Base-by-base conservation (phyloP, 371 early-diverging fungal genomes). In the Mucor saturninus region DNA sequence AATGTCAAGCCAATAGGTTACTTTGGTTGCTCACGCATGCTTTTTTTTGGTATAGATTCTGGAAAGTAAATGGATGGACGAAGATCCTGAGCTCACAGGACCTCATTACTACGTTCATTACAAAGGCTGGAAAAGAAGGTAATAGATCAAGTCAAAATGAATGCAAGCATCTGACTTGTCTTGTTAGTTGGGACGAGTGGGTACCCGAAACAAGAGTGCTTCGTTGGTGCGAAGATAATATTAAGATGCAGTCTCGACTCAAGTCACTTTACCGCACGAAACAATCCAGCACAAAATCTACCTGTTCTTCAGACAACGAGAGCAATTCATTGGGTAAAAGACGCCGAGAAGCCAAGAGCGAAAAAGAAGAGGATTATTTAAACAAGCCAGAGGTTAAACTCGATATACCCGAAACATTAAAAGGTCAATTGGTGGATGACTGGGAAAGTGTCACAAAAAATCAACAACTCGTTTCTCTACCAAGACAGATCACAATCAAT, bases 121-220 rank as follows among this genome's bases (percentile, higher is more conserved):
- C 79, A 93, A 95, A 69, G 99, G 99, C 32, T 98, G 99, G 99
- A 98, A 97, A 73, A 88, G 88, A 61, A 90, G 86, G 95, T 95
- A 57, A 8, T 10, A 39, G 29, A 3, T 35, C n/a, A 8, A 48
- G 11, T n/a, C 9, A 4, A 45, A 15, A 5, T 35, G 21, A 30
- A 46, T 37, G 3, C 35, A 48, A 29, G 35, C 14, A 32, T 46
- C 56, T 56, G 4, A 42, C 15, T 38, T 38, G 26, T 46, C 13
- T 42, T 14, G 10, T 13, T 61, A 97, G 96, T 1, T 98, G 97
- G 97, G 98, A 98, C 76, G 99, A 98, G 75, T 98, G 99, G 99
- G 98, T 97, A 0, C 92, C 94, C 30, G 93, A 95, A 67, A 75
- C 87, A 13, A 86, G 99, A 30, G 81, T 94, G 1, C 74, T 96